Evolutionary conservation across 306 rosid species (phyloP).

Genomic region (Styphnolobium japonicum): DNA sequence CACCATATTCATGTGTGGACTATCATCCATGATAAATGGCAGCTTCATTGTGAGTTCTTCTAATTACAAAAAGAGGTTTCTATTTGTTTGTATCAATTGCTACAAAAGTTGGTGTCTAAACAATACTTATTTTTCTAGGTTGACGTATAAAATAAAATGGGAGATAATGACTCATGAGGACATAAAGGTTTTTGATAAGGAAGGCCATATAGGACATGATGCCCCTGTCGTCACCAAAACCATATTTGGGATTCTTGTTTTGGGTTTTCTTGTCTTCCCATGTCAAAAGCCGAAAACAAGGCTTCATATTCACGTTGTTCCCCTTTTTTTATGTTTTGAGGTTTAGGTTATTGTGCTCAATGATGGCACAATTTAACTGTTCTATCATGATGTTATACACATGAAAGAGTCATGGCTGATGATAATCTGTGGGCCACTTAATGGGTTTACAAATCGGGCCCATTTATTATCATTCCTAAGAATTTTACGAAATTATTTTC

Average conservation of each 20-base stretch:
- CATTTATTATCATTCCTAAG: constrained; percentile 15
- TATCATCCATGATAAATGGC: constrained; percentile 3
- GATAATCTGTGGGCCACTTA: constrained; percentile 23
- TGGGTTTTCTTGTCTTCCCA: background rate
- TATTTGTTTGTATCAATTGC: constrained; percentile 46
- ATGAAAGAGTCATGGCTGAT: constrained; percentile 26
- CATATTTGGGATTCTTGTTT: constrained; percentile 35
- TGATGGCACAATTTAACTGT: constrained; percentile 34
- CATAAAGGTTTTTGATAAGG: constrained; percentile 51
- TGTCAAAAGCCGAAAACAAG: background rate
- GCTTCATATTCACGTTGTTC: background rate
- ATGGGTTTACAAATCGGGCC: constrained; percentile 30
- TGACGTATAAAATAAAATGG: background rate
- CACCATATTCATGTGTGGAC: background rate
- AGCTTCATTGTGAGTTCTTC: background rate
- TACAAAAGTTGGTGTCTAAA: constrained; percentile 48
- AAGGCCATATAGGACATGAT: constrained; percentile 41
- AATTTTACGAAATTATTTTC: constrained; percentile 2
- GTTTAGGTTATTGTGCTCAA: constrained; percentile 30
- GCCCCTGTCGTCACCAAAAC: constrained; percentile 41
- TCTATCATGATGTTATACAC: constrained; percentile 22
- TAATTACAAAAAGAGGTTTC: background rate
- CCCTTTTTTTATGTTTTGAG: constrained; percentile 19
- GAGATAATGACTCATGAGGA: constrained; percentile 51
- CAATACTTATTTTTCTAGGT: background rate